Conservation (phyloP, 805 yeast species). For the Cyberlindnera petersonii region DNA sequence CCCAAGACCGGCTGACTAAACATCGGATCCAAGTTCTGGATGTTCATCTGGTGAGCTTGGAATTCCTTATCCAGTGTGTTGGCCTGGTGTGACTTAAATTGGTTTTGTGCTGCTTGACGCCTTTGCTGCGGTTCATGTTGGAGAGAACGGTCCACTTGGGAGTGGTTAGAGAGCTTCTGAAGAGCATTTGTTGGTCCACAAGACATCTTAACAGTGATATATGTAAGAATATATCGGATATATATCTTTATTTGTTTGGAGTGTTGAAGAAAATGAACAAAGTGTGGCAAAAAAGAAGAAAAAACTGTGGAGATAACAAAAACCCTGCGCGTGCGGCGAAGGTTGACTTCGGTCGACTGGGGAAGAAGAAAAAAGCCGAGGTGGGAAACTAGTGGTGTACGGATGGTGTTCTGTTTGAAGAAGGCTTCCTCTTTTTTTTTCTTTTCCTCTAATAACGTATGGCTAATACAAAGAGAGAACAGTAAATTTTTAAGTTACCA, state of each 20-base stretch:
- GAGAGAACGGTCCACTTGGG: conserved; percentile 26
- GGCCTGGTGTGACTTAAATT: conserved; percentile 17
- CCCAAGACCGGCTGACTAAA: conserved; percentile 11
- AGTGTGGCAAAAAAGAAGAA: neutral
- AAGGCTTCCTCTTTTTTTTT: too few species aligned
- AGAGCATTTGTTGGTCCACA: conserved; percentile 28
- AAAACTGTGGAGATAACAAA: conserved; percentile 2
- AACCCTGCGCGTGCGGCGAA: neutral
- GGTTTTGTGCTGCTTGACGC: conserved; percentile 5
- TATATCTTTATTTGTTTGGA: neutral
- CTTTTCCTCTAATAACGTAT: too few species aligned
- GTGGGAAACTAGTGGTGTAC: neutral
- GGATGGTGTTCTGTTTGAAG: too few species aligned
- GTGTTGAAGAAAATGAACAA: neutral
- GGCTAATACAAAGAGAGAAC: too few species aligned
- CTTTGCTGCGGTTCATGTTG: conserved; percentile 21
- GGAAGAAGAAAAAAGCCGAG: conserved; percentile 1
- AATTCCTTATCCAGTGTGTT: conserved; percentile 20
- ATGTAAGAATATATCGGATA: too few species aligned
- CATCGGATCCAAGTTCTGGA: conserved; percentile 12
- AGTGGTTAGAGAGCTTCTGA: conserved; percentile 23
- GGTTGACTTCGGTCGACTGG: neutral
- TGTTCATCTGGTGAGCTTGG: conserved; percentile 17
- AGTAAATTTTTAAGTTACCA: too few species aligned
- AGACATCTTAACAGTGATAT: too few species aligned